Percentiles rank a stretch among this genome's conserved stretches.
Conservation (phyloP, 768 basidiomycete species). For the Crepidotus variabilis region DNA sequence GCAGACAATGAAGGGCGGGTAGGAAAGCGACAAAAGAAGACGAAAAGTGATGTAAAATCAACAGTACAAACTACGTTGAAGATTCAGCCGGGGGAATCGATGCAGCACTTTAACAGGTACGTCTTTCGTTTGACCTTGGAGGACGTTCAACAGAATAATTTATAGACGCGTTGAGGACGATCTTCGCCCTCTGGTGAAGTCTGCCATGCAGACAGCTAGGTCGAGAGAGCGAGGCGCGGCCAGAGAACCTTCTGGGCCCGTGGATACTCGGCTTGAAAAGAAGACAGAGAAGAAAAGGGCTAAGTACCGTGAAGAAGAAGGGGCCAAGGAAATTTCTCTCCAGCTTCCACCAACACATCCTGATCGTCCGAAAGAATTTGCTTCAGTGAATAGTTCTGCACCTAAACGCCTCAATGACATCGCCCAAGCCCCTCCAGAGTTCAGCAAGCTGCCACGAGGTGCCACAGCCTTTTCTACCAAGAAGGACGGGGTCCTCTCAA, state of each 20-base stretch:
- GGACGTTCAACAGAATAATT: background rate
- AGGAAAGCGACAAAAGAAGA: slow-evolving; percentile 32
- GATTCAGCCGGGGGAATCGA: slow-evolving; percentile 66
- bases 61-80: slow-evolving; percentile 25
- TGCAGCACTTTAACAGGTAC: slow-evolving; percentile 75
- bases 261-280: slow-evolving; percentile 18
- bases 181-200: slow-evolving; percentile 60
- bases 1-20: slow-evolving; percentile 14
- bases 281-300: slow-evolving; percentile 17
- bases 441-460: slow-evolving; percentile 53
- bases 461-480: slow-evolving; percentile 18
- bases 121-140: slow-evolving; percentile 14
- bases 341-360: slow-evolving; percentile 21
- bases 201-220: slow-evolving; percentile 57
- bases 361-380: slow-evolving; percentile 44
- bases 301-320: slow-evolving; percentile 10
- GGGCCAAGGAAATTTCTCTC: slow-evolving; percentile 3
- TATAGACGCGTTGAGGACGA: slow-evolving; percentile 69
- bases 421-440: slow-evolving; percentile 61
- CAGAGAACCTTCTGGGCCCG: slow-evolving; percentile 16
- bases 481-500: slow-evolving; percentile 51
- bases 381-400: slow-evolving; percentile 42
- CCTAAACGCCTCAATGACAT: slow-evolving; percentile 72
- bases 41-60: slow-evolving; percentile 19
- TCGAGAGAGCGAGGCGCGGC: slow-evolving; percentile 41